Conservation (phyloP, 2,329 filamentous ascomycete genomes). For the Parascedosporium putredinis region DNA sequence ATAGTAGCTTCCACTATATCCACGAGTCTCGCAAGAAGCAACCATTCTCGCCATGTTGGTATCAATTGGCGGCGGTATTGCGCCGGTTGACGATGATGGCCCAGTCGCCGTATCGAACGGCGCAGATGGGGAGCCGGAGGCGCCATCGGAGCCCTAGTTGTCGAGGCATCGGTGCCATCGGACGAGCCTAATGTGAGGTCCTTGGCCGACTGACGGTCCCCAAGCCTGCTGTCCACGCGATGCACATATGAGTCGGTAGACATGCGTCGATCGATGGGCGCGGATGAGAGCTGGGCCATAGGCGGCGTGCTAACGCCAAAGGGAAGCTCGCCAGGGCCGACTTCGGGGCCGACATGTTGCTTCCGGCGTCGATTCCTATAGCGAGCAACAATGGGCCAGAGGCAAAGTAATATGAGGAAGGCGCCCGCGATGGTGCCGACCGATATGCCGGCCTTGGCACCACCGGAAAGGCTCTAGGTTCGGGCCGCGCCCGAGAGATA, state of each 20-base stretch:
- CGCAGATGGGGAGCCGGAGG: neutral
- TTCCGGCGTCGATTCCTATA: constrained; percentile 9
- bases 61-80: constrained; percentile 3
- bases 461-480: constrained; percentile 19
- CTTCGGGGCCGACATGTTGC: constrained; percentile 1
- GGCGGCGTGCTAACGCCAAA: neutral
- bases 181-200: constrained; percentile 5
- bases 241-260: constrained; percentile 5
- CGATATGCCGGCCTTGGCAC: constrained; percentile 49
- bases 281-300: neutral
- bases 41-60: constrained; percentile 4
- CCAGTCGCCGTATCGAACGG: neutral
- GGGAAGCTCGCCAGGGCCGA: neutral
- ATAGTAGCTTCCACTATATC: constrained; percentile 10
- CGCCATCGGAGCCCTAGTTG: neutral
- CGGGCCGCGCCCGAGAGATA: neutral
- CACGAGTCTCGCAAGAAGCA: constrained; percentile 5
- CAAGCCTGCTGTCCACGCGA: neutral
- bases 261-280: constrained; percentile 5
- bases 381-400: constrained; percentile 12
- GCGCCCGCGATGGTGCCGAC: constrained; percentile 33
- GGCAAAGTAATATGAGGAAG: constrained; percentile 10
- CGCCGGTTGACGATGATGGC: neutral
- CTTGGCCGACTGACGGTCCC: constrained; percentile 2
- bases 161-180: constrained; percentile 3